Evolutionary conservation across 2,329 filamentous ascomycete genomes (phyloP), one percentile per base, ranked within the genome.

Genomic region (Pseudovirgaria hyperparasitica): DNA sequence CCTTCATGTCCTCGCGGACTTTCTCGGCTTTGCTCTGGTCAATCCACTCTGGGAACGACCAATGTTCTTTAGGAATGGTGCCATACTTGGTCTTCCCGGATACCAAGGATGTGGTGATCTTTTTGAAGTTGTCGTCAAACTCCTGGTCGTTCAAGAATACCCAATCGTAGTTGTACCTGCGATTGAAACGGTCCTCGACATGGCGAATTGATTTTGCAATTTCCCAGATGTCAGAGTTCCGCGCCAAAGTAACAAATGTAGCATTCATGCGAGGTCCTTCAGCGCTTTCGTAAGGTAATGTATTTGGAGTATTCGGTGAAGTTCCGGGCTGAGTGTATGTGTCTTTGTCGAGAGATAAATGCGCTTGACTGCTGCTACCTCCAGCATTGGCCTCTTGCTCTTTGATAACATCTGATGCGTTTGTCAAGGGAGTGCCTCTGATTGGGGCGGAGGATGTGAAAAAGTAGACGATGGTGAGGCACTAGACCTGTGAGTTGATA

Each of bases 151-250:
- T 98, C 35, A 98, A 65, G 62, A 98, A 98, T 28, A 98, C 87
- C 92, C 92, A 98, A 53, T 96, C 87, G 60, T 98, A 98, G 63
- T 92, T 77, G 64, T 81, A 96, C 46, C 87, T 81, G 46, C 76
- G 74, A 63, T 98, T 98, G 73, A 98, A 98, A 49, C 90, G 82
- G 57, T 98, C 90, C 60, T 98, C 90, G 30, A 98, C 76, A 50
- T 93, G 82, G 30, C 90, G 82, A 49, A 98, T 98, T 9, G 86
- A 94, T 47, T 84, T 75, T 35, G 85, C 82, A 49, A 98, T 93
- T 26, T 98, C 90, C 90, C 90, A 98, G 16, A 96, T 63, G 50
- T 98, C 90, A 30, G 65, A 69, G 61, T 98, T 98, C 46, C 90
- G 78, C 28, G 90, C 90, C 34, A 98, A 71, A 13, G 86, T 93